Evolutionary conservation across 2,329 filamentous ascomycete genomes (phyloP).

Genomic region (Apiospora malaysiana): DNA sequence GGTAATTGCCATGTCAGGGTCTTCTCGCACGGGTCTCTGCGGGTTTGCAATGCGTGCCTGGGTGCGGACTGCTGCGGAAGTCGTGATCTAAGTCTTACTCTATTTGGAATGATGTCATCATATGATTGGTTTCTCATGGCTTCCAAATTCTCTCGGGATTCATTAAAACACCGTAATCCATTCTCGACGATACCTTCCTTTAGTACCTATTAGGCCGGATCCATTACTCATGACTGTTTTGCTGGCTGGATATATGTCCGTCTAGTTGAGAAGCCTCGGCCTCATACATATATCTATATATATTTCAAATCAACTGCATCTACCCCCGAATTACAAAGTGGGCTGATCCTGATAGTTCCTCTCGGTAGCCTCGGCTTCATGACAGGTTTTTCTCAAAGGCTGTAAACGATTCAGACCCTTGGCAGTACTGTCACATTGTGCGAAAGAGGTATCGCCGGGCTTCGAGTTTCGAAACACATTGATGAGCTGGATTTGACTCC

Average conservation of each 20-base stretch:
- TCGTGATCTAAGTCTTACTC: constrained; percentile 8
- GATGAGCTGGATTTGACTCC: constrained; percentile 3
- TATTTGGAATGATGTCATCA: constrained; percentile 17
- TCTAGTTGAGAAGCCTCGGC: not conserved
- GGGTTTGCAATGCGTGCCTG: not conserved
- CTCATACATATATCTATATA: not conserved
- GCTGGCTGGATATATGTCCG: not conserved
- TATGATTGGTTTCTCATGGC: constrained; percentile 1
- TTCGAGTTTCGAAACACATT: constrained; percentile 1
- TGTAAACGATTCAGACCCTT: not conserved
- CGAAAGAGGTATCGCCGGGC: not conserved
- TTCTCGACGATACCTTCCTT: too few relatives aligned
- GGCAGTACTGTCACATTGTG: not conserved
- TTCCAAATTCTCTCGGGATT: not conserved
- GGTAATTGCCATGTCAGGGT: constrained; percentile 12
- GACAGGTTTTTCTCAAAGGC: not conserved
- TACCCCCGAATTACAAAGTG: not conserved
- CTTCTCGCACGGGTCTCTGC: constrained; percentile 3
- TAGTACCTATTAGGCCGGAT: not conserved
- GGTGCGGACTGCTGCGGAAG: constrained; percentile 6
- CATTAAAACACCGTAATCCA: not conserved
- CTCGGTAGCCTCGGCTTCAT: constrained; percentile 15
- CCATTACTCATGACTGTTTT: not conserved
- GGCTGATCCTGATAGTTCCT: not conserved
- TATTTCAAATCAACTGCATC: not conserved